phyloP scores from a whole-genome alignment of 208 protist species.

The Balamuthia mandrillaris region DNA sequence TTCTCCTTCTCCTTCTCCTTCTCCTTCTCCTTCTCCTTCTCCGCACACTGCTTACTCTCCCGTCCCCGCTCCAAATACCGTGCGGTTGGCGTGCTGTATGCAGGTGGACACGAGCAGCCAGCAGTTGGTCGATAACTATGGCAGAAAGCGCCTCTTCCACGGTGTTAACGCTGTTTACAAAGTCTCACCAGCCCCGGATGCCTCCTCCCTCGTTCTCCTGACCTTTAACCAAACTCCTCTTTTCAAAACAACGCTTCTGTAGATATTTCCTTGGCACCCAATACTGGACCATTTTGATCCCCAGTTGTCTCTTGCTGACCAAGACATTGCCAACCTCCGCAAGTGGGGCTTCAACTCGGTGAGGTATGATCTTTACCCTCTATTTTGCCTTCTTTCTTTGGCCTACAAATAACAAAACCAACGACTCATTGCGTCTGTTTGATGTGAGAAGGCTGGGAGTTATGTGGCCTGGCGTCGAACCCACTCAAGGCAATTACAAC shows the following conservation, averaged over 20 bases:
- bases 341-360: constrained; percentile 55
- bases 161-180: constrained; percentile 65
- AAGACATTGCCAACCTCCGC: constrained; percentile 42
- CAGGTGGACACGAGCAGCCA: constrained; percentile 45
- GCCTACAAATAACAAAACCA: too few relatives aligned
- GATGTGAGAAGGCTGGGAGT: constrained; percentile 38
- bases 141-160: constrained; percentile 51
- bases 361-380: constrained; percentile 30
- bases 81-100: too few relatives aligned
- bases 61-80: too few relatives aligned
- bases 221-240: neutral
- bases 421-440: too few relatives aligned
- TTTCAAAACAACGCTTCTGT: neutral
- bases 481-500: constrained; percentile 40
- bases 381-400: neutral
- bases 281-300: constrained; percentile 13
- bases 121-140: constrained; percentile 48
- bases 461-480: constrained; percentile 65
- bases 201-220: neutral
- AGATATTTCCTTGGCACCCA: constrained; percentile 12
- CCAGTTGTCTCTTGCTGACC: neutral
- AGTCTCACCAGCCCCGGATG: neutral
- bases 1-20: neutral
- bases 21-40: neutral
- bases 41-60: too few relatives aligned